Base-by-base conservation (phyloP, 2,329 filamentous ascomycete genomes). In the Dactylellina leptospora region DNA sequence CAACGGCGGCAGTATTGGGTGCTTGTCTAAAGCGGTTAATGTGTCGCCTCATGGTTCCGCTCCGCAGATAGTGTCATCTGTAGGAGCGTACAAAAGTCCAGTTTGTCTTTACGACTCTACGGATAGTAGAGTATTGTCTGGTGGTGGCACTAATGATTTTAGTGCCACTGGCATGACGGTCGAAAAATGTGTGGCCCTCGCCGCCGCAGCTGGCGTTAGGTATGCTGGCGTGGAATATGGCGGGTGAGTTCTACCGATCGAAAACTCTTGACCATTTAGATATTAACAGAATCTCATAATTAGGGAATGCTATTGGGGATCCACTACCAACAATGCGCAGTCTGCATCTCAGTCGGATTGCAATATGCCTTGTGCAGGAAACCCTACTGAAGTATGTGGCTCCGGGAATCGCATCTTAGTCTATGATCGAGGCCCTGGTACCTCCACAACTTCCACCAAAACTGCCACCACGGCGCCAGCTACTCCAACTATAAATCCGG, bases 251-350 rank as follows among this genome's bases (percentile, higher is more conserved):
- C 13, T 36, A 11, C 10, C 8, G 30, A 8, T 22, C 5, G 9
- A 8, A 22, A 8, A 3, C 42, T 8, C 8, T 4, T 8, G 20
- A 20, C 8, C n/a, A 23, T 10, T 6, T 6, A 20, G n/a, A 23
- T 6, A 6, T 11, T 23, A 16, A 23, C 42, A 6, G n/a, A 45
- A 22, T 40, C 20, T 59, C n/a, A n/a, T n/a, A n/a, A 79, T 78
- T 9, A 74, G 76, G 0, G 78, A 81, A 68, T 82, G 81, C 76
- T 81, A 79, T 76, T 82, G 80, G 63, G 79, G 78, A 18, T 75
- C 80, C 55, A 18, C 22, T n/a, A 9, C 23, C 28, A 5, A 48
- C 28, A 27, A 20, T 40, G 1, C 51, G 22, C 4, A 45, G 25
- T 22, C 51, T 22, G 61, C 51, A 2, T 27, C 11, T 9, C 30